Evolutionary conservation across 768 basidiomycete genomes (phyloP), one percentile per base, ranked within the genome.

Genomic region (Boletus eberwhitei): DNA sequence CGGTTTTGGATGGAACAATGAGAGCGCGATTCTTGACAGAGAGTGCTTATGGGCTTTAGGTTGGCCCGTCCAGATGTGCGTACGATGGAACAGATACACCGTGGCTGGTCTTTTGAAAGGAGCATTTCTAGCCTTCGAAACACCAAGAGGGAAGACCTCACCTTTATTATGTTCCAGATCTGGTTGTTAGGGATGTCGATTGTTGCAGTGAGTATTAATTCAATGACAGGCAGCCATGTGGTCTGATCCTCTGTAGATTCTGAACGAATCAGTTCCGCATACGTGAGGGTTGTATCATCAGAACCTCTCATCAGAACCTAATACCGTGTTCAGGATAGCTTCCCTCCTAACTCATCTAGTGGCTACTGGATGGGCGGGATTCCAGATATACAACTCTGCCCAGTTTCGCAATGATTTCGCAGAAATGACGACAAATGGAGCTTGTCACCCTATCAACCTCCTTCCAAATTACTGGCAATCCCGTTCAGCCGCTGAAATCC

Each of bases 251-350:
- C 34, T 12, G 9, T 54, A 70, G 65, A 57, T 80, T 51, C 62
- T 80, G 53, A 90, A 90, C 68, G 88, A 91, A 71, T 90, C 88
- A 3, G 88, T 90, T 55, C 90, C 90, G 2, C 90, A 91, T 57
- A 84, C 84, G 69, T 77, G 55, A 55, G 69, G 34, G 31, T 19
- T 12, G 34, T 34, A 40, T 34, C 17, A 17, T 5, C 6, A 34
- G 14, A 36, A 36, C 19, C 8, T 42, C 29, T 31, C 13, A n/a
- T 44, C 39, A 21, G 9, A 31, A n/a, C 11, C 43, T 54, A 12
- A 60, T 14, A n/a, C 8, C 3, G 24, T 31, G 12, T 42, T 26
- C 53, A 78, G 76, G 38, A 62, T 88, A 40, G 89, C 89, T 0
- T 80, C 87, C 16, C 75, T 90, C 57, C 67, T 88, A 42, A 90